phyloP scores from a whole-genome alignment of 2,329 filamentous ascomycete genomes.

The Blastomyces gilchristii region DNA sequence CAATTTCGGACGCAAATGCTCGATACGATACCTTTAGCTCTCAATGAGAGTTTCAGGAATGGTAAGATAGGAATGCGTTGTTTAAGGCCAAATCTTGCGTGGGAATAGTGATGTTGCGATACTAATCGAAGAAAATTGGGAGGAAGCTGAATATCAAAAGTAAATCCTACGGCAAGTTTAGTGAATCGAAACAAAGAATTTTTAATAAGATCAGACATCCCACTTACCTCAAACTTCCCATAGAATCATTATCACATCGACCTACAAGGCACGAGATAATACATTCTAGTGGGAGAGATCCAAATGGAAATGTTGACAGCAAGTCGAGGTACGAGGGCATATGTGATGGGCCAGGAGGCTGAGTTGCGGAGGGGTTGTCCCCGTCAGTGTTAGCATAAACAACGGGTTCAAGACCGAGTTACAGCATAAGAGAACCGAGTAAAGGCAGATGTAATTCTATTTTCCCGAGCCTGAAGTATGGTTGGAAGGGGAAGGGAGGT shows the following conservation, averaged over 20 bases:
- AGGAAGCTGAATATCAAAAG: background rate
- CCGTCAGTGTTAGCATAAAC: background rate
- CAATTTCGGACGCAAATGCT: background rate
- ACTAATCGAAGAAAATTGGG: background rate
- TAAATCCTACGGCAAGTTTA: background rate
- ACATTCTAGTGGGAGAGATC: background rate
- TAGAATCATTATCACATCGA: background rate
- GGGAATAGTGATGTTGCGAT: background rate
- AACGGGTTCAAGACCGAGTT: background rate
- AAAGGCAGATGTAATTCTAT: background rate
- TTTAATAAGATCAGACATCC: background rate
- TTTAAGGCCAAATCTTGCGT: background rate
- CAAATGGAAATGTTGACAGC: background rate
- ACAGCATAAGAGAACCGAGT: background rate
- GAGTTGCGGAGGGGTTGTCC: background rate
- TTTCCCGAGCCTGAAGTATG: background rate
- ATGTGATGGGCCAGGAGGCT: background rate
- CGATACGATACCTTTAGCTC: background rate
- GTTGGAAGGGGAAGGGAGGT: background rate
- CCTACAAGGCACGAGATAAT: background rate
- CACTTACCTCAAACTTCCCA: background rate
- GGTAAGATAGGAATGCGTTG: background rate
- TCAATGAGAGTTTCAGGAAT: background rate
- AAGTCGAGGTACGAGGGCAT: background rate
- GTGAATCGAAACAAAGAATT: background rate